Base-by-base conservation (phyloP, 2,329 filamentous ascomycete genomes). In the Aspergillus fijiensis region DNA sequence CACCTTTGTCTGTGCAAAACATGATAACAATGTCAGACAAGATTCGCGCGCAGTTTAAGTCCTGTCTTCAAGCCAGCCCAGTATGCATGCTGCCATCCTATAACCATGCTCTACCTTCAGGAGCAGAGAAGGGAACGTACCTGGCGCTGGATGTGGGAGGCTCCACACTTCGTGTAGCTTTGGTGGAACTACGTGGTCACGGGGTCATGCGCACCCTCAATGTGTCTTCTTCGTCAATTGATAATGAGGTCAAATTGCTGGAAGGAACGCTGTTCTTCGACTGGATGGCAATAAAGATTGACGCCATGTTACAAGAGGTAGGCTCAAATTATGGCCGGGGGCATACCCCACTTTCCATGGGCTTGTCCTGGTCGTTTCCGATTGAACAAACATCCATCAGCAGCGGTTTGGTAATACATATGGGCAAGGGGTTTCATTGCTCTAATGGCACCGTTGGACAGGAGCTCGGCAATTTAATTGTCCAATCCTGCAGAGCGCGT, bases 81-180 rank as follows among this genome's bases (percentile, higher is more conserved):
- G 82, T 84, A 60, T 86, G 83, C 74, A 88, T 89, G 86, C 76
- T 88, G 57, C 86, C 86, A 2, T 88, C 86, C 5, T 87, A 86
- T 74, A 86, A 84, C 70, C 80, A 87, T 69, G 82, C 82, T 19
- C 76, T 88, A 5, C 86, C 86, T 1, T 82, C 81, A 5, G 86
- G 86, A 4, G 70, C 79, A 51, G 86, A 89, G 71, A 78, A 74
- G 52, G 86, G 86, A 9, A 85, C 84, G 14, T 87, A 82, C 67
- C 75, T 89, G 39, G 84, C 85, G 5, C 76, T 89, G 60, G 86
- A 89, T 67, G 84, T 88, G 21, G 86, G 86, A 33, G 86, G 86
- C n/a, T 88, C 86, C 16, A 88, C 85, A 1, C 86, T 88, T 67
- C 82, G 86, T 9, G 81, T 88, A 45, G 86, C 85, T 27, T 73